A percentile compares a stretch with the other conserved stretches of the same genome.
Conservation (phyloP, 306 rosid genomes). For the Lagenaria siceraria region DNA sequence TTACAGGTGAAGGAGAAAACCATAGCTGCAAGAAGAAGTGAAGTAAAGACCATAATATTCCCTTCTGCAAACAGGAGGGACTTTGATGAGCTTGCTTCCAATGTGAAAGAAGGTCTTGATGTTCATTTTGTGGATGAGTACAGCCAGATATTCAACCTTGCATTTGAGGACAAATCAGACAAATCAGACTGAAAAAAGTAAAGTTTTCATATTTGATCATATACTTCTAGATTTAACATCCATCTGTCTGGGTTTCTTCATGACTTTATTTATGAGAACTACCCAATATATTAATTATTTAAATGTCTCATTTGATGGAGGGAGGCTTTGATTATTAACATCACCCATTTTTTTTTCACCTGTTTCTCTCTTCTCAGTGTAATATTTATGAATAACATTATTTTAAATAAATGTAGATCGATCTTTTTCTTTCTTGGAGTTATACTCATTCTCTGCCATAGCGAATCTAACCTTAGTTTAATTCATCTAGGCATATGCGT, state of each 20-base stretch:
- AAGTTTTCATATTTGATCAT: not conserved
- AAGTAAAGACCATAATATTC: conserved; percentile 70
- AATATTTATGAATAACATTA: conserved; percentile 8
- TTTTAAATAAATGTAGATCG: not conserved
- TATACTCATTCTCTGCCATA: not conserved
- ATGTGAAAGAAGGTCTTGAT: conserved; percentile 88
- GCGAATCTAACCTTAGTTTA: not conserved
- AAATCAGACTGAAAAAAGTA: not conserved
- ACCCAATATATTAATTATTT: conserved; percentile 1
- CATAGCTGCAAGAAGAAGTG: conserved; percentile 90
- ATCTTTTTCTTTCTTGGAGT: not conserved
- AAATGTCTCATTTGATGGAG: not conserved
- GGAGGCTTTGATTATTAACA: not conserved
- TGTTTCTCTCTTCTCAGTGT: not conserved
- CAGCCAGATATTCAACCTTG: conserved; percentile 55
- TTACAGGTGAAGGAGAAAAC: conserved; percentile 95
- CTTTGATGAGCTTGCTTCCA: conserved; percentile 73
- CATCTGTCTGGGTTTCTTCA: not conserved
- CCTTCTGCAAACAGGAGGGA: conserved; percentile 91
- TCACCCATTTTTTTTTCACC: not conserved
- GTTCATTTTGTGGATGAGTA: conserved; percentile 92
- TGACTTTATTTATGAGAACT: not conserved
- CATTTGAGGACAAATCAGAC: conserved; percentile 26
- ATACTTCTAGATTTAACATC: not conserved
- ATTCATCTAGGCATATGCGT: too few relatives aligned